These are phyloP conservation scores for Sporothrix globosa DNA, from an alignment of 2,329 filamentous ascomycete species.

Conservation along the genomic window DNA sequence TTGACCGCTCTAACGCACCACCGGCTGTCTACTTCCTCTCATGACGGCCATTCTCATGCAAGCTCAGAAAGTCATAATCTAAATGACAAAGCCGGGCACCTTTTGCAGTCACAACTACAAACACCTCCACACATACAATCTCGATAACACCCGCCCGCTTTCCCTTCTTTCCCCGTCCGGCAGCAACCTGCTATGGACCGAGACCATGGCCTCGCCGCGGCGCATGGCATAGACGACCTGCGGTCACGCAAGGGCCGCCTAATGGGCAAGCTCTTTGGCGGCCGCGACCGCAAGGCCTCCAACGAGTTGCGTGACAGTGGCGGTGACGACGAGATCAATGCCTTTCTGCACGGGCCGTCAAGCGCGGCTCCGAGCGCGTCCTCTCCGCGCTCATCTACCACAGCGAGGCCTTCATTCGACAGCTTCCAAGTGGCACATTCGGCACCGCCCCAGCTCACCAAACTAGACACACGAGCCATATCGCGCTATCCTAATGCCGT, in stretches of 20 bases:
- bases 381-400: conserved; percentile 26
- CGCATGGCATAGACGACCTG: conserved; percentile 30
- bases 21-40: neutral
- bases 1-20: neutral
- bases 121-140: neutral
- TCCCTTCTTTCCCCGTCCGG: neutral
- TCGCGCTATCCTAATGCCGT: conserved; percentile 60
- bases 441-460: conserved; percentile 52
- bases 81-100: too few relatives aligned
- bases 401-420: conserved; percentile 52
- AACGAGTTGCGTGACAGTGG: conserved; percentile 46
- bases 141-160: neutral
- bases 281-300: conserved; percentile 45
- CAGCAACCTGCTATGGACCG: conserved; percentile 32
- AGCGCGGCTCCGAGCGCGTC: neutral
- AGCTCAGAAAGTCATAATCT: neutral
- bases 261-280: conserved; percentile 65
- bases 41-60: neutral
- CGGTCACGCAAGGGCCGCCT: conserved; percentile 57
- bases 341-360: conserved; percentile 59
- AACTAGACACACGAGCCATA: conserved; percentile 59
- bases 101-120: neutral
- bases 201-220: conserved; percentile 30
- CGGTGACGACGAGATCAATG: conserved; percentile 50
- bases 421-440: conserved; percentile 58